Evolutionary conservation across 2,329 filamentous ascomycete species (phyloP), one percentile per base, ranked within the genome.

Genomic region (Capronia epimyces): DNA sequence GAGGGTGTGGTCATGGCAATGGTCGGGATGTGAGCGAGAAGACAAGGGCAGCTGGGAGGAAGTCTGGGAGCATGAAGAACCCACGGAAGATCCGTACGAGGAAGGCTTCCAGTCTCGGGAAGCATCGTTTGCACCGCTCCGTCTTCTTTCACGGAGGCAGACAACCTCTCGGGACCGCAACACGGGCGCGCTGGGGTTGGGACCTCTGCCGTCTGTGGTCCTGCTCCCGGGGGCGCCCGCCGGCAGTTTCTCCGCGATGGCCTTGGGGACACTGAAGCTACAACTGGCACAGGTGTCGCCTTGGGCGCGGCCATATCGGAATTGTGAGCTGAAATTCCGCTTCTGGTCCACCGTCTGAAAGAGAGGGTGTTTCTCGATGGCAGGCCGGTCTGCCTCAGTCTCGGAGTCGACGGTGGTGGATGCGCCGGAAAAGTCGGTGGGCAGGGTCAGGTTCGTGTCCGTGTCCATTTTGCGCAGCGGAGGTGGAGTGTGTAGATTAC

Each of bases 281-380:
- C 78, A 81, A 64, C 78, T 80, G 47, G 77, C 77, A 64, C 78
- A 81, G 10, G 73, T 75, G 40, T 79, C 76, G 36, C 71, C 69
- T 49, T 79, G 75, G 2, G 69, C 62, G 21, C 68, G 66, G 36
- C 67, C 65, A 34, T 68, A 63, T n/a, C 67, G 68, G 56, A 51
- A 61, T 32, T 55, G 60, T 21, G 51, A 47, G 27, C 40, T 16
- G 39, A 51, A 25, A 4, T 51, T 40, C 31, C 46, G 52, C 20
- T 53, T 53, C 29, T 50, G 49, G 27, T 51, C 49, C 15, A 45
- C 29, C 1, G 43, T 21, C 24, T 56, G 49, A 52, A 79, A 79
- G 58, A 75, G 77, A 1, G 77, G 76, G 56, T 78, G 76, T 52
- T 72, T 69, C 61, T 74, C 71, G 50, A 74, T 72, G 47, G 66